Conservation (phyloP, 2,329 filamentous ascomycete genomes). For the Epichloe uncinata region DNA sequence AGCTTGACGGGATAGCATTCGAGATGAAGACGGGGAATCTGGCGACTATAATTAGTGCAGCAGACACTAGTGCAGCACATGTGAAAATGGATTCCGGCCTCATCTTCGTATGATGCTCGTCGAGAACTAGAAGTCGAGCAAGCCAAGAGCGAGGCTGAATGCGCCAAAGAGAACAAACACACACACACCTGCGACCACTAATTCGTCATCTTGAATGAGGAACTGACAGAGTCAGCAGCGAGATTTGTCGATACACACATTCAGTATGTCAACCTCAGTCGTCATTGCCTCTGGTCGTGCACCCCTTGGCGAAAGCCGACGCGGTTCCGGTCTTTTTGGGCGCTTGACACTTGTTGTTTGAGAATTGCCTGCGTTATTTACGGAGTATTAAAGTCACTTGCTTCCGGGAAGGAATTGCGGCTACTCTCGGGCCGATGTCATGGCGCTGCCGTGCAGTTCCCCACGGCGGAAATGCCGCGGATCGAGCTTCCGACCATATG, state of each 20-base stretch:
- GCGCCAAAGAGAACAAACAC: too few relatives aligned
- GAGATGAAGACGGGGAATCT: background rate
- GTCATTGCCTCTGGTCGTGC: background rate
- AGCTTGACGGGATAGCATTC: background rate
- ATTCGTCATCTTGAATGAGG: too few relatives aligned
- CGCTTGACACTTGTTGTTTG: background rate
- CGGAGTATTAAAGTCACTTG: background rate
- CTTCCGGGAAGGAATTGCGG: background rate
- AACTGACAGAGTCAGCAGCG: background rate
- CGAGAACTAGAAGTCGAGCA: background rate
- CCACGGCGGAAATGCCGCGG: slow-evolving; percentile 6
- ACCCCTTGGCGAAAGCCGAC: background rate
- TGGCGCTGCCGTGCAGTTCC: background rate
- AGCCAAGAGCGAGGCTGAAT: too few relatives aligned
- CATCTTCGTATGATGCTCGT: background rate
- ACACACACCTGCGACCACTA: background rate
- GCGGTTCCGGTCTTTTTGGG: too few relatives aligned
- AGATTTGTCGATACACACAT: background rate
- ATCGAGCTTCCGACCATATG: too few relatives aligned
- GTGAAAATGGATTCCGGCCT: background rate
- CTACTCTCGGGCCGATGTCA: slow-evolving; percentile 4
- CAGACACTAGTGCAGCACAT: background rate
- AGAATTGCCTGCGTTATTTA: too few relatives aligned
- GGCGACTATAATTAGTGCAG: background rate
- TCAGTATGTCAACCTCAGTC: background rate